These are phyloP conservation scores for Candida ponderosae DNA, from an alignment of 805 yeast genomes.

Conservation along the genomic window DNA sequence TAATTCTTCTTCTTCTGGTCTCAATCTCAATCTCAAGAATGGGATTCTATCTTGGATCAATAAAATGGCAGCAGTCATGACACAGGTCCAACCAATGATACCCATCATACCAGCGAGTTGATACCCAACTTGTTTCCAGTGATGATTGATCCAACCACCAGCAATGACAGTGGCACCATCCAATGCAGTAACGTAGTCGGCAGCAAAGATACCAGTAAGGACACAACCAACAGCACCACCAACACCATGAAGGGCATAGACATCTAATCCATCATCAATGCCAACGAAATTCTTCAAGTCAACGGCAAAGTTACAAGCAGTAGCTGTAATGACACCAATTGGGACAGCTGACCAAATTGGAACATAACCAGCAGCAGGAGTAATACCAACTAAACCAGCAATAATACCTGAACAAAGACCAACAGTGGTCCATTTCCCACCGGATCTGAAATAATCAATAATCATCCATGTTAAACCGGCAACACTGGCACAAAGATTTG, in stretches of 20 bases:
- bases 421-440: constrained; percentile 86
- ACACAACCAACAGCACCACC: constrained; percentile 85
- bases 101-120: constrained; percentile 77
- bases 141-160: constrained; percentile 88
- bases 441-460: constrained; percentile 73
- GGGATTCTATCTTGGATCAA: constrained; percentile 68
- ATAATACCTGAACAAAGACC: constrained; percentile 93
- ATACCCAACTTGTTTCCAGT: constrained; percentile 77
- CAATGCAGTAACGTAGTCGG: constrained; percentile 78
- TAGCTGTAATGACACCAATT: constrained; percentile 72
- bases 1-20: constrained; percentile 77
- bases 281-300: constrained; percentile 64
- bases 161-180: constrained; percentile 61
- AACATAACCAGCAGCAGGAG: constrained; percentile 96
- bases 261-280: constrained; percentile 94
- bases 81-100: constrained; percentile 69
- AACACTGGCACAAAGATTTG: constrained; percentile 87
- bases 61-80: constrained; percentile 62
- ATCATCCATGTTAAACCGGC: constrained; percentile 96
- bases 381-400: constrained; percentile 90
- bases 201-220: constrained; percentile 88
- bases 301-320: constrained; percentile 78
- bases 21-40: constrained; percentile 71
- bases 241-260: constrained; percentile 87
- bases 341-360: constrained; percentile 86